Base-by-base conservation (phyloP, 352 stramenopile species). In the Pythium grandisporangium region DNA sequence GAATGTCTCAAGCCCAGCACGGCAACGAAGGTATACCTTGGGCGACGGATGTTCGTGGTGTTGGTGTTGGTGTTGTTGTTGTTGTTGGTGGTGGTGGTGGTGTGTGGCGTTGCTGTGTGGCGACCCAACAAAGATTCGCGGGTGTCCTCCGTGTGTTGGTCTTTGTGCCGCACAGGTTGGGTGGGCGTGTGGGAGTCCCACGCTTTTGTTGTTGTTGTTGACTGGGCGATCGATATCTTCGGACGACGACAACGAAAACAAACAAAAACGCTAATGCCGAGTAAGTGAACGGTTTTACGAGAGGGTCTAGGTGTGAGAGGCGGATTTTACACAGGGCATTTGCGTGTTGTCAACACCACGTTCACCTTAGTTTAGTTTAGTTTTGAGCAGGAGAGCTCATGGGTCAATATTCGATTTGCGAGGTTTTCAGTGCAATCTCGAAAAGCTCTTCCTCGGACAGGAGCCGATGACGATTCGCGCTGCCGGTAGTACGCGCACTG, bases 391-490 rank as follows among this genome's bases (percentile, higher is more conserved):
- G 27, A 14, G 27, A 14, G 14, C 14, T 8, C 14, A 14, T 14
- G 27, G 14, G 8, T 14, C 19, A 45, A 17, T 53, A 62, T 48
- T 62, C 53, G 40, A 62, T 53, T 49, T 62, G 42, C 5, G 53
- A 62, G 13, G 48, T 56, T 19, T 56, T 46, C 21, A 62, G 30
- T 3, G 53, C 53, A 26, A 62, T 44, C 16, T 42, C 47, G 14
- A 62, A 27, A 8, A 56, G 42, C 39, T 62, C 53, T 34, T 62
- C 53, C 23, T 62, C 53, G 5, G 47, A 48, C 22, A 62, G 42
- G n/a, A n/a, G n/a, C n/a, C n/a, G n/a, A n/a, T n/a, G n/a, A n/a
- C n/a, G n/a, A n/a, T n/a, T n/a, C n/a, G n/a, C n/a, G n/a, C n/a
- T n/a, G n/a, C n/a, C n/a, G n/a, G n/a, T n/a, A n/a, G n/a, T n/a